Percentiles rank a stretch among this genome's conserved stretches.
Evolutionary conservation across 768 basidiomycete genomes (phyloP).

Genomic region (Termitomyces sp.): DNA sequence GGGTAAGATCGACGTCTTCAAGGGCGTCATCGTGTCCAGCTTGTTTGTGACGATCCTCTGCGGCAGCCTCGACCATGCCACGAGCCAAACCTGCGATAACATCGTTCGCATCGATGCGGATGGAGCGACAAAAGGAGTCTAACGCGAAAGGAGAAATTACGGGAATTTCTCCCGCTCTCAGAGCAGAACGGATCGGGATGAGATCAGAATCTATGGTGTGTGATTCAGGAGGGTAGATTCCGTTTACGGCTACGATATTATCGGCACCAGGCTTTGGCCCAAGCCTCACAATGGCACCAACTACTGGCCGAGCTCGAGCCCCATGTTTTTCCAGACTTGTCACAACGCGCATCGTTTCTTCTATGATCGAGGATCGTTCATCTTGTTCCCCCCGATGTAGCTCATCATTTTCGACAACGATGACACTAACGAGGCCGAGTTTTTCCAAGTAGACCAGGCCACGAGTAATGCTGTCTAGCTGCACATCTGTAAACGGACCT

Average conservation of each 20-base stretch:
- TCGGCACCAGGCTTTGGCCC: conserved; percentile 63
- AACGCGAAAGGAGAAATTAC: conserved; percentile 91
- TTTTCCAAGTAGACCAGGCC: conserved; percentile 96
- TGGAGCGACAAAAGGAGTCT: conserved; percentile 83
- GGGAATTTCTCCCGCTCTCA: conserved; percentile 92
- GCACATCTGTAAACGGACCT: conserved; percentile 89
- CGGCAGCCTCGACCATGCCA: conserved; percentile 67
- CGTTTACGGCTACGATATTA: conserved; percentile 21
- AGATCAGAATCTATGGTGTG: conserved; percentile 80
- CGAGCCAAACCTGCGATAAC: conserved; percentile 82
- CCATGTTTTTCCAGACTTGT: conserved; percentile 79
- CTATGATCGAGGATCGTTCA: conserved; percentile 59
- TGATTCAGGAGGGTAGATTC: conserved; percentile 53
- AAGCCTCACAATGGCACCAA: conserved; percentile 80
- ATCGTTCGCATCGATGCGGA: conserved; percentile 82
- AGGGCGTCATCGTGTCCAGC: conserved; percentile 34
- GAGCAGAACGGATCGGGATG: conserved; percentile 78
- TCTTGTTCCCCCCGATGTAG: conserved; percentile 61
- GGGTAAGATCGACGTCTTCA: conserved; percentile 75
- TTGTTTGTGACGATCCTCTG: conserved; percentile 20
- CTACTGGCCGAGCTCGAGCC: conserved; percentile 80
- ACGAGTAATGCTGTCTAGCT: conserved; percentile 88
- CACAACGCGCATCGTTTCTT: conserved; percentile 85
- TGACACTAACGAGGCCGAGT: conserved; percentile 91
- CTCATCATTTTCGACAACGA: conserved; percentile 88